Evolutionary conservation across 768 basidiomycete species (phyloP).

Genomic region (Pleurotus giganteus): DNA sequence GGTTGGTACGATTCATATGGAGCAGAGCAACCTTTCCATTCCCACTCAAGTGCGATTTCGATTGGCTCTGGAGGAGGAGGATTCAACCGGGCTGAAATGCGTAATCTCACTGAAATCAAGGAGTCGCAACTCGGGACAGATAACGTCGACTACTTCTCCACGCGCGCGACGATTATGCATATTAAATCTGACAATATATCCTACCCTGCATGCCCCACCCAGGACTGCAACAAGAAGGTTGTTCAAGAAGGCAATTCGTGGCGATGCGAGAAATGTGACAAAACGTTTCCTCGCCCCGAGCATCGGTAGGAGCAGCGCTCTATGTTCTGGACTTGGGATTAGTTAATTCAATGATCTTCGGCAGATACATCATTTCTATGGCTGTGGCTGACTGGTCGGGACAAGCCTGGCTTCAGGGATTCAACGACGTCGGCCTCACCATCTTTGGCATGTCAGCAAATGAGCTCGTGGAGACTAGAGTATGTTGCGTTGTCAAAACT

Average conservation of each 20-base stretch:
- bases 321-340: neutral
- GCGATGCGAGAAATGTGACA: conserved; percentile 93
- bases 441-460: conserved; percentile 80
- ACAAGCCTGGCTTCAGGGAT: conserved; percentile 91
- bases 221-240: conserved; percentile 90
- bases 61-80: conserved; percentile 38
- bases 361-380: conserved; percentile 78
- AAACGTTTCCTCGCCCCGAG: conserved; percentile 65
- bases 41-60: conserved; percentile 49
- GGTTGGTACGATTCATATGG: conserved; percentile 92
- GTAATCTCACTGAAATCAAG: conserved; percentile 75
- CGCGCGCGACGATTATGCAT: conserved; percentile 82
- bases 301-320: conserved; percentile 59
- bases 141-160: conserved; percentile 76
- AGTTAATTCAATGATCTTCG: conserved; percentile 9
- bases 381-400: conserved; percentile 89
- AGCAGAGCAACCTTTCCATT: conserved; percentile 59
- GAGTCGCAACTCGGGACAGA: conserved; percentile 75
- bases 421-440: conserved; percentile 84
- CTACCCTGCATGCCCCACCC: conserved; percentile 86
- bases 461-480: conserved; percentile 74
- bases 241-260: conserved; percentile 65
- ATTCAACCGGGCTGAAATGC: conserved; percentile 73
- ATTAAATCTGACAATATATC: conserved; percentile 79
- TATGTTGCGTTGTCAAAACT: conserved; percentile 20